Conservation (phyloP, 1,139 yeast species). For the Kodamaea sp. region DNA sequence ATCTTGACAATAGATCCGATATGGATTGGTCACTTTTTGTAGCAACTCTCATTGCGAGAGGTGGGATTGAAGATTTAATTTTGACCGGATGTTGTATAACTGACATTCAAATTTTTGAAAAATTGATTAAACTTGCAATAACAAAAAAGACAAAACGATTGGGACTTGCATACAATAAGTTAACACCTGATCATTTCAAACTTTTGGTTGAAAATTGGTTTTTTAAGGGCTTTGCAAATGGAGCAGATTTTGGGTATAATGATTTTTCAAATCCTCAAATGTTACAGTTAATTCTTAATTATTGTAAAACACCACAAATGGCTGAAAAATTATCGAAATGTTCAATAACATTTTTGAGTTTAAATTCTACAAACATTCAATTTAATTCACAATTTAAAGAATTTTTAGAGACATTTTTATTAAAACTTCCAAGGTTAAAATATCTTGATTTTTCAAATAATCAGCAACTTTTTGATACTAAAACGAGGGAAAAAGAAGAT, state of each 20-base stretch:
- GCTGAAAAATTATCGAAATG: slow-evolving; percentile 19
- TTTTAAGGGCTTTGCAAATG: slow-evolving; percentile 38
- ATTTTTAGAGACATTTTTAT: slow-evolving; percentile 29
- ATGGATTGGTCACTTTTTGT: slow-evolving; percentile 75
- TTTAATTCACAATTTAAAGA: slow-evolving; percentile 32
- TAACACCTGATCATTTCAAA: slow-evolving; percentile 48
- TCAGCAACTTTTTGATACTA: slow-evolving; percentile 45
- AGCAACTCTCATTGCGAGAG: slow-evolving; percentile 63
- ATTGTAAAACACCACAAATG: slow-evolving; percentile 18
- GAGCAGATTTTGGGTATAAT: slow-evolving; percentile 70
- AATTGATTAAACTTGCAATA: slow-evolving; percentile 54
- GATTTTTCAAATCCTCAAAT: slow-evolving; percentile 45
- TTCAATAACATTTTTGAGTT: slow-evolving; percentile 41
- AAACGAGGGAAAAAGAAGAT: slow-evolving; percentile 14
- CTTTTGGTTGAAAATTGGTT: slow-evolving; percentile 45
- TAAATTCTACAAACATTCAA: slow-evolving; percentile 48
- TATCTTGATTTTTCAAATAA: slow-evolving; percentile 70
- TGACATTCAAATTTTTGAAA: slow-evolving; percentile 51
- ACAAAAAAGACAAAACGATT: slow-evolving; percentile 49
- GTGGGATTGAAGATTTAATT: slow-evolving; percentile 70
- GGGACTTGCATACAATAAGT: slow-evolving; percentile 67
- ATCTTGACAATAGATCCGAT: slow-evolving; percentile 57
- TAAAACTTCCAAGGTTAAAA: slow-evolving; percentile 49
- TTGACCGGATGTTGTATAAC: slow-evolving; percentile 70
- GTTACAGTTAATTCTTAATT: slow-evolving; percentile 26